phyloP scores from a whole-genome alignment of 2,329 filamentous ascomycete genomes.

The Hypoxylon sp. region DNA sequence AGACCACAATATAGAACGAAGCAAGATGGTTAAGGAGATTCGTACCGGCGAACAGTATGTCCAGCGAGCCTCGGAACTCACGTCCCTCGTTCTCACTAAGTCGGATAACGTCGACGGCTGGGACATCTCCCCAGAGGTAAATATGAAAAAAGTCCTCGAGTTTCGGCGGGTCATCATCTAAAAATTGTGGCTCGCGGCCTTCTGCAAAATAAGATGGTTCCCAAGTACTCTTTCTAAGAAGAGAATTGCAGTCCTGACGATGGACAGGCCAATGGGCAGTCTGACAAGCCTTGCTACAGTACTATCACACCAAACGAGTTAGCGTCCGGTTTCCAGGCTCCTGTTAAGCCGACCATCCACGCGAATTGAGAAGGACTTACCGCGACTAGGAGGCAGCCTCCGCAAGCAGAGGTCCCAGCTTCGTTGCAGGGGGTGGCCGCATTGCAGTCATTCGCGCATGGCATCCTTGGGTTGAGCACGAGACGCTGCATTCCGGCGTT shows the following conservation, averaged over 20 bases:
- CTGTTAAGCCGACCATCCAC: not conserved
- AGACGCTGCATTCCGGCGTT: not conserved
- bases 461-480: constrained; percentile 1
- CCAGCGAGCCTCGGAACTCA: constrained; percentile 12
- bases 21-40: not conserved
- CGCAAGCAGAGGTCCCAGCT: constrained; percentile 28
- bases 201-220: constrained; percentile 52
- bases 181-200: constrained; percentile 49
- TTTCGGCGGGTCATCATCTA: constrained; percentile 5
- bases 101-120: constrained; percentile 37
- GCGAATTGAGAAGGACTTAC: constrained; percentile 12
- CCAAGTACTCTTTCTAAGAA: constrained; percentile 51
- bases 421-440: constrained; percentile 13
- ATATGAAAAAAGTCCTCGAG: not conserved
- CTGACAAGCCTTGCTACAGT: constrained; percentile 55
- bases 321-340: not conserved
- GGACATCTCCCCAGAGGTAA: constrained; percentile 42
- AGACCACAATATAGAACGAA: not conserved
- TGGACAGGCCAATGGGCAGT: constrained; percentile 52
- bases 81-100: constrained; percentile 27
- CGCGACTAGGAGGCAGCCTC: constrained; percentile 32
- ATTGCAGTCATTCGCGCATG: constrained; percentile 26
- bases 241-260: constrained; percentile 52
- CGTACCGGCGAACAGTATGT: constrained; percentile 34
- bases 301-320: constrained; percentile 45